A percentile compares a stretch with the other conserved stretches of the same genome.
These are phyloP conservation scores for Talaromyces sp. DNA, from an alignment of 2,329 filamentous ascomycete species.

Conservation along the genomic window DNA sequence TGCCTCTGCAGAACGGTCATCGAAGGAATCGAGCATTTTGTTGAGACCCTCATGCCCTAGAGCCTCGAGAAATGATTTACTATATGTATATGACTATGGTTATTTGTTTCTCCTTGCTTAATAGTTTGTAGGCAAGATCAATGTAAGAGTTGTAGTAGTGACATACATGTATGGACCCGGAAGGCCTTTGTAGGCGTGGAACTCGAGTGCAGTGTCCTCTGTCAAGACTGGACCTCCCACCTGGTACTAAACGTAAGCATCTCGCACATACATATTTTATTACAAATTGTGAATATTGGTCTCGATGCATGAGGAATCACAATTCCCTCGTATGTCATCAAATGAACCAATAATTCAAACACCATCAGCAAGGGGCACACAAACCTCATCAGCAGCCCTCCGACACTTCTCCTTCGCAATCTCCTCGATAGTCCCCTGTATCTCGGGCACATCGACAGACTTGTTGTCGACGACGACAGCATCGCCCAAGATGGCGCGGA, in stretches of 20 bases:
- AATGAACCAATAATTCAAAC: neutral
- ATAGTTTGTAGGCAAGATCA: neutral
- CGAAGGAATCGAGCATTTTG: conserved; percentile 81
- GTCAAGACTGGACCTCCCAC: conserved; percentile 83
- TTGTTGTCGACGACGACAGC: conserved; percentile 70
- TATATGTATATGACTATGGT: conserved; percentile 35
- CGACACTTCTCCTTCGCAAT: conserved; percentile 85
- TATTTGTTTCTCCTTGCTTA: neutral
- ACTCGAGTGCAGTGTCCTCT: conserved; percentile 93
- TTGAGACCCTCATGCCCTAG: conserved; percentile 84
- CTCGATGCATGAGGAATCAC: neutral
- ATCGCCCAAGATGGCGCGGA: conserved; percentile 76
- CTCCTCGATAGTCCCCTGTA: conserved; percentile 89
- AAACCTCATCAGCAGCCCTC: conserved; percentile 72
- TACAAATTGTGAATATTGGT: neutral
- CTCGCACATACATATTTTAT: neutral
- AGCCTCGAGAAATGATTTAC: conserved; percentile 88
- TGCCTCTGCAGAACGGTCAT: conserved; percentile 86
- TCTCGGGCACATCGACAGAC: conserved; percentile 76
- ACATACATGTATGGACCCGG: conserved; percentile 89
- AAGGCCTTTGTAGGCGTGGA: conserved; percentile 82
- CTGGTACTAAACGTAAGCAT: conserved; percentile 42
- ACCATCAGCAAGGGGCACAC: neutral
- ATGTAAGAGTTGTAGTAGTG: conserved; percentile 33
- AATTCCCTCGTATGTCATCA: neutral